Evolutionary conservation across 2,329 filamentous ascomycete species (phyloP).

Genomic region (Fusarium praegraminearum): DNA sequence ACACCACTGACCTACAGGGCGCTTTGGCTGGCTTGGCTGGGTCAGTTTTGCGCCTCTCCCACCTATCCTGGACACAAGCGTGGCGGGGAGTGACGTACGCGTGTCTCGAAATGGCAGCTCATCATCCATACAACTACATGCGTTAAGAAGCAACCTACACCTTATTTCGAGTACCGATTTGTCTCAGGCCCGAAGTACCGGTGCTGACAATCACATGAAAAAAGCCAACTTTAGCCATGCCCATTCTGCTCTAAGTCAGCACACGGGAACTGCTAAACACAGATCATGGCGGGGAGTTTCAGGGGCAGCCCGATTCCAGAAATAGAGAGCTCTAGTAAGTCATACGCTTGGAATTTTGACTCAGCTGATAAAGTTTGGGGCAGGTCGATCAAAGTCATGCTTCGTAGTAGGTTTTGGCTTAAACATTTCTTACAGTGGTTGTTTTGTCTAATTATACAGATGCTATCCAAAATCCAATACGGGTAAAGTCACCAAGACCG

Average conservation of each 20-base stretch:
- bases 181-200: slow-evolving; percentile 31
- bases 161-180: slow-evolving; percentile 25
- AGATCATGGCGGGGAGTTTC: slow-evolving; percentile 32
- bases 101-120: slow-evolving; percentile 30
- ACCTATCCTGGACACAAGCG: slow-evolving; percentile 35
- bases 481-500: slow-evolving; percentile 3
- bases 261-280: slow-evolving; percentile 26
- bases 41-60: slow-evolving; percentile 31
- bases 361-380: slow-evolving; percentile 15
- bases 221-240: slow-evolving; percentile 8
- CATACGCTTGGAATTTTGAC: slow-evolving; percentile 34
- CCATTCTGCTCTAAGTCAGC: slow-evolving; percentile 12
- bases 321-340: slow-evolving; percentile 15
- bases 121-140: slow-evolving; percentile 29
- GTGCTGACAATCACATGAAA: slow-evolving; percentile 37
- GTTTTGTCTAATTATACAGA: slow-evolving; percentile 24
- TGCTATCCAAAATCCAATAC: slow-evolving; percentile 2
- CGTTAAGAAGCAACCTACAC: slow-evolving; percentile 15
- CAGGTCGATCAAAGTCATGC: neutral
- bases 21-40: neutral
- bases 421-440: slow-evolving; percentile 4
- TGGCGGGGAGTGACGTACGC: slow-evolving; percentile 42
- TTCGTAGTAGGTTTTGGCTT: neutral
- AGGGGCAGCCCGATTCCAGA: slow-evolving; percentile 25
- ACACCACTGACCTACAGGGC: slow-evolving; percentile 33